phyloP scores from a whole-genome alignment of 2,329 filamentous ascomycete species.

The Davidsoniella eucalypti region DNA sequence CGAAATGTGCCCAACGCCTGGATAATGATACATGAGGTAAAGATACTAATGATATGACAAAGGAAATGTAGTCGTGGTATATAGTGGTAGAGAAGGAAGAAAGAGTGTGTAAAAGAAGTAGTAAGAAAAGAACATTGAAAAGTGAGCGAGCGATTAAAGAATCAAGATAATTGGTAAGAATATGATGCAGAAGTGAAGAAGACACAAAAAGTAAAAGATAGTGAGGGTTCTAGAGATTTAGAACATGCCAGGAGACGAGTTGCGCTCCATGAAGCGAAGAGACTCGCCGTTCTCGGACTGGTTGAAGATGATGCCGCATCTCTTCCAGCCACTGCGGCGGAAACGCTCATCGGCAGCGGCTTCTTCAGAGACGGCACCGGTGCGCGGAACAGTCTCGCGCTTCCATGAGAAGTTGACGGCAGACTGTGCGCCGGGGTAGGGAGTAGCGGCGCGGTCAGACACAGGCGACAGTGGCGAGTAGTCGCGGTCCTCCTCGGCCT shows the following conservation, averaged over 20 bases:
- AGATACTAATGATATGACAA: background rate
- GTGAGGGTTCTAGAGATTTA: conserved; percentile 1
- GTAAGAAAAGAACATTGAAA: conserved; percentile 2
- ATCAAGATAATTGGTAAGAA: background rate
- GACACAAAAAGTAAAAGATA: conserved; percentile 1
- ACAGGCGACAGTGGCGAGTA: conserved; percentile 7
- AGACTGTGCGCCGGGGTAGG: conserved; percentile 9
- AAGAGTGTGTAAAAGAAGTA: background rate
- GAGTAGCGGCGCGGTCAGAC: conserved; percentile 6
- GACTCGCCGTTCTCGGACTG: conserved; percentile 7
- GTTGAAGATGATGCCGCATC: conserved; percentile 16
- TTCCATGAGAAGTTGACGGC: conserved; percentile 16
- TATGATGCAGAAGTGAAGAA: background rate
- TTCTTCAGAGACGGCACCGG: conserved; percentile 12
- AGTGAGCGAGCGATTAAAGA: background rate
- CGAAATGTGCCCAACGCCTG: background rate
- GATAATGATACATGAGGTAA: background rate
- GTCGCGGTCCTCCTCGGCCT: conserved; percentile 12
- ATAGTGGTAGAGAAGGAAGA: background rate
- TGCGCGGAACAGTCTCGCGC: conserved; percentile 10
- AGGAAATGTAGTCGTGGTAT: conserved; percentile 11
- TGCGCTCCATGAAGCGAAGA: conserved; percentile 13
- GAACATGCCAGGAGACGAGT: conserved; percentile 12
- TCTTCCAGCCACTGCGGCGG: conserved; percentile 17
- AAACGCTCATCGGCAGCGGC: conserved; percentile 15